These are phyloP conservation scores for Harringtonia aguacate DNA, from an alignment of 2,329 filamentous ascomycete species.

Conservation along the genomic window DNA sequence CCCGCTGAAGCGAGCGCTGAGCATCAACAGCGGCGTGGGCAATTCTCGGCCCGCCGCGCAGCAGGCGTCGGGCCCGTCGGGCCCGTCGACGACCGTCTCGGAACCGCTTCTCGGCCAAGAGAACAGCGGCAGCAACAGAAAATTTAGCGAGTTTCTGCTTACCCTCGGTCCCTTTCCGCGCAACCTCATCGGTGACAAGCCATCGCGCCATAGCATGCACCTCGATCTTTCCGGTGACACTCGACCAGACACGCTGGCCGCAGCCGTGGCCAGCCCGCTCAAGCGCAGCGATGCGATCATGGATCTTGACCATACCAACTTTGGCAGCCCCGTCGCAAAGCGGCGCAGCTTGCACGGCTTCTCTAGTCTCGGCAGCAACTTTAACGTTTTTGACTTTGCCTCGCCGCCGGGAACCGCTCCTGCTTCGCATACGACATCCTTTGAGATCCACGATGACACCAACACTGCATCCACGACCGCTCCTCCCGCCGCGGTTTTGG, in stretches of 20 bases:
- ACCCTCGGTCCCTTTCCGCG: constrained; percentile 30
- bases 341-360: constrained; percentile 76
- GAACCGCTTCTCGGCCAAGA: constrained; percentile 26
- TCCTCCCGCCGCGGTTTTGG: constrained; percentile 21
- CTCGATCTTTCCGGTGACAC: constrained; percentile 44
- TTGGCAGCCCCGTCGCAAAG: constrained; percentile 83
- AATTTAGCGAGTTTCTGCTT: constrained; percentile 17
- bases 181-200: constrained; percentile 35
- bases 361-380: constrained; percentile 49
- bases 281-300: constrained; percentile 88
- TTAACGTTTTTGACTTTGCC: constrained; percentile 62
- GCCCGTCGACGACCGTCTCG: constrained; percentile 18
- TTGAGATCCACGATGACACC: constrained; percentile 33
- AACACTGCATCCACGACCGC: constrained; percentile 21
- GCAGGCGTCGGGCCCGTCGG: constrained; percentile 31
- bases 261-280: constrained; percentile 65
- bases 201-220: constrained; percentile 43
- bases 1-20: constrained; percentile 68
- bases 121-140: constrained; percentile 22
- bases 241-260: constrained; percentile 31
- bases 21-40: constrained; percentile 56
- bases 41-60: constrained; percentile 49
- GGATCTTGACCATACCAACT: constrained; percentile 68
- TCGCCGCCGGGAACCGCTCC: constrained; percentile 17
- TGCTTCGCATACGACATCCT: constrained; percentile 29